phyloP scores from a whole-genome alignment of 371 early-diverging fungal species.

The Mucor saturninus region DNA sequence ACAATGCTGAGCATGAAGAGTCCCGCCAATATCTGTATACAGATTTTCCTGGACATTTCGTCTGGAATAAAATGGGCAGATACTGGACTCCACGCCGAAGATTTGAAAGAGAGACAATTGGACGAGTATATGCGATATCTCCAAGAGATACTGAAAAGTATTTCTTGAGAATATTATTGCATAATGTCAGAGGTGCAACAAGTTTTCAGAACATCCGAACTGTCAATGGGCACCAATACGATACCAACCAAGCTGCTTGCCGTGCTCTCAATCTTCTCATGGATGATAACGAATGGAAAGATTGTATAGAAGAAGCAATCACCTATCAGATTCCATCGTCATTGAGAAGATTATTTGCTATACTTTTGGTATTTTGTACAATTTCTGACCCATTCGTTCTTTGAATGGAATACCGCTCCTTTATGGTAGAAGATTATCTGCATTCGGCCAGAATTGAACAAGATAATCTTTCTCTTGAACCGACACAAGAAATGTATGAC shows the following conservation, averaged over 20 bases:
- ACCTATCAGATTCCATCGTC: not conserved
- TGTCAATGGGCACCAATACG: conserved; percentile 8
- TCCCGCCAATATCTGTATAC: not conserved
- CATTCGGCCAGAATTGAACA: not conserved
- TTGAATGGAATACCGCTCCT: conserved; percentile 5
- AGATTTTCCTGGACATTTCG: conserved; percentile 19
- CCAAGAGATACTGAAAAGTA: conserved; percentile 28
- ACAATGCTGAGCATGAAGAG: not conserved
- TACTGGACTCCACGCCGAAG: too few species aligned
- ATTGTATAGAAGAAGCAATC: conserved; percentile 21
- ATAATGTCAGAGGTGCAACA: conserved; percentile 20
- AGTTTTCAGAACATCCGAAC: conserved; percentile 22
- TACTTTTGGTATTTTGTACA: conserved; percentile 13
- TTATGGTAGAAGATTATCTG: not conserved
- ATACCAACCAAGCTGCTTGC: conserved; percentile 17
- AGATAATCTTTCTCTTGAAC: too few species aligned
- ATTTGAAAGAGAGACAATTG: too few species aligned
- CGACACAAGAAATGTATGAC: too few species aligned
- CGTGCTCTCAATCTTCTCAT: conserved; percentile 15
- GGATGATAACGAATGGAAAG: conserved; percentile 23
- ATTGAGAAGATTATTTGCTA: conserved; percentile 28
- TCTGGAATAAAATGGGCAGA: conserved; percentile 21
- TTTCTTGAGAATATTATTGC: conserved; percentile 26
- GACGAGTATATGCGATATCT: conserved; percentile 23
- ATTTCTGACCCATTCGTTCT: conserved; percentile 8